Base-by-base conservation (phyloP, 1,139 yeast species). In the Blastobotrys arbuscula region DNA sequence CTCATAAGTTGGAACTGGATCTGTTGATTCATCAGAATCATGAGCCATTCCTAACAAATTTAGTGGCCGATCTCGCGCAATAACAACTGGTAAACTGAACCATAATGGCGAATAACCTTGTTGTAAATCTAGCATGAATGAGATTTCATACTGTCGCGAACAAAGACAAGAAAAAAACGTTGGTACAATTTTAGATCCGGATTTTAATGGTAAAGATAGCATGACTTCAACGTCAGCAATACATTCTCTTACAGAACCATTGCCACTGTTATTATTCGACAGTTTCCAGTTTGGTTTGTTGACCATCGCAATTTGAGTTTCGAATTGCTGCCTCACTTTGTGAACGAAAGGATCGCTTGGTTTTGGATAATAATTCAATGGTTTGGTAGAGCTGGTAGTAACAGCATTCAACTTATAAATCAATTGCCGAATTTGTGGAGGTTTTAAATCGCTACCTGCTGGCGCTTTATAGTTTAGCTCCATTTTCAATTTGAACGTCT, bases 101-200 rank as follows among this genome's bases (percentile, higher is more conserved):
- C 35, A 42, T 2, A 50, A 39, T 3, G 49, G 28, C 1, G 48
- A 26, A 4, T 37, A 41, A 7, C 45, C 42, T 9, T 24, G 21
- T 30, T 19, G 20, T 7, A 45, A 13, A 9, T 42, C 45, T 5
- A 50, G 28, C 28, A 26, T 34, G n/a, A 48, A 33, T 10, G 37
- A 19, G n/a, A 56, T 31, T 37, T 57, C 59, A 43, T 60, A 60
- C 45, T 59, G 63, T 18, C 64, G 52, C 9, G 63, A 56, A 15
- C 56, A 49, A 16, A 57, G 49, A 38, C 63, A 60, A 2, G 62
- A 53, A 48, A 54, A 58, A 39, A 55, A 60, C 3, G 60, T 55
- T 16, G 59, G 59, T 10, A 57, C 59, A n/a, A 55, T 37, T 20
- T 48, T 51, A 18, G 26, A 38, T 38, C 6, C 57, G 54, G 10